Evolutionary conservation across 2,329 filamentous ascomycete genomes (phyloP).

Genomic region (Colletotrichum lindemuthianum): DNA sequence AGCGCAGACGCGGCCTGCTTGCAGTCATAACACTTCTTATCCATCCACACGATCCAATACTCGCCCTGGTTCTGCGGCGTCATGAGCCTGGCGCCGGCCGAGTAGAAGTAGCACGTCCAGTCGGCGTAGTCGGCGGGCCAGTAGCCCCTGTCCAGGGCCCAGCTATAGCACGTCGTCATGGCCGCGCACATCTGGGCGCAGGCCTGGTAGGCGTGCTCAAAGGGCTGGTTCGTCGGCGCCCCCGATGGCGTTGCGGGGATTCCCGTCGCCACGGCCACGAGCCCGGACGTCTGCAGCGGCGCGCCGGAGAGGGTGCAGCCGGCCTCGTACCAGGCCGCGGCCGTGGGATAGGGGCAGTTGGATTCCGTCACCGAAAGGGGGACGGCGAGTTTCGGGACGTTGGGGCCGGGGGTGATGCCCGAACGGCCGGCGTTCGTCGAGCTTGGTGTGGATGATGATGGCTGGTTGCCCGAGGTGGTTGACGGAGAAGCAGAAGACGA

Average conservation of each 20-base stretch:
- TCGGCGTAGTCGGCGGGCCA: slow-evolving; percentile 20
- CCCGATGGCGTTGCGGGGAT: slow-evolving; percentile 5
- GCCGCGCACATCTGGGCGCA: slow-evolving; percentile 23
- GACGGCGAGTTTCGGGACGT: background rate
- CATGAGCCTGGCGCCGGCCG: slow-evolving; percentile 16
- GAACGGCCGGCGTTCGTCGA: background rate
- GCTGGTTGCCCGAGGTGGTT: background rate
- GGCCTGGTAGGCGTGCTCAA: slow-evolving; percentile 16
- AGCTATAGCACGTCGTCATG: slow-evolving; percentile 12
- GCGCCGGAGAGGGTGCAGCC: slow-evolving; percentile 25
- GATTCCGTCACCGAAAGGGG: slow-evolving; percentile 12
- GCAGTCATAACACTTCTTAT: slow-evolving; percentile 20
- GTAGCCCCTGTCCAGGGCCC: slow-evolving; percentile 20
- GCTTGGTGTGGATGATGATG: background rate
- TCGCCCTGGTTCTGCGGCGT: slow-evolving; percentile 17
- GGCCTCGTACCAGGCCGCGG: slow-evolving; percentile 16
- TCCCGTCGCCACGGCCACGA: slow-evolving; percentile 12
- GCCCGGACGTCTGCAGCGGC: slow-evolving; percentile 9
- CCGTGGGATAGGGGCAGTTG: slow-evolving; percentile 8
- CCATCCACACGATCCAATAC: slow-evolving; percentile 23
- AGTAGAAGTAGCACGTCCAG: slow-evolving; percentile 28
- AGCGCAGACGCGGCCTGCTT: background rate
- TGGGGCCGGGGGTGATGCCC: slow-evolving; percentile 3
- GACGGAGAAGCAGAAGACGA: background rate
- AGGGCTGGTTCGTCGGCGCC: background rate